Base-by-base conservation (phyloP, 2,329 filamentous ascomycete genomes). In the Shiraia sp. region DNA sequence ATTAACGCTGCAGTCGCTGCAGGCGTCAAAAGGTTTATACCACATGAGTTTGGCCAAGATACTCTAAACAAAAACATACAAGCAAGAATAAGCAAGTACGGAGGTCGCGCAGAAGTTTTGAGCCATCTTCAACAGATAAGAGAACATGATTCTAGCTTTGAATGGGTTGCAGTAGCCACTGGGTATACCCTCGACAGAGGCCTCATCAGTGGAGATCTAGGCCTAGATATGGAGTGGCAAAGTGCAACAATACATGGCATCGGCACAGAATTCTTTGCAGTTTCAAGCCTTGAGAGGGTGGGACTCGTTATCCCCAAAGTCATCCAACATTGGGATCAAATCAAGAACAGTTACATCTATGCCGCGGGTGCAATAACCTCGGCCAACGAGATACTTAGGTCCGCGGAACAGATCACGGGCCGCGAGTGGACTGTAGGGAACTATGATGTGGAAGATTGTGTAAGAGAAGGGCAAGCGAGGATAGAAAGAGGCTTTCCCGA, bases 41-140 rank as follows among this genome's bases (percentile, higher is more conserved):
- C 73, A 9, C 59, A 66, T 19, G 73, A 75, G 40, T 75, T 72
- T 45, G 70, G 68, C 30, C 65, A 63, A 26, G 59, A 64, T 36
- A 51, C 61, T 16, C 46, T 66, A 22, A 72, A 71, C 44, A 30
- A 41, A 12, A 32, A 35, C 4, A 50, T 72, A 6, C 60, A 64
- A 33, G 37, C 44, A 10, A 60, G 68, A 7, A 40, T 71, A 9
- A 53, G 63, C 13, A 63, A 61, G 8, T 53, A 51, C 26, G 49
- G 42, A 9, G 63, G 59, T 30, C 58, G 63, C 13, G 60, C 58
- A 8, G 57, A 57, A 22, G 50, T 64, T 2, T 55, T 71, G 13
- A 30, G 60, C 7, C 58, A 71, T 38, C 49, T 72, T 15, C 42
- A 45, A 22, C 36, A 52, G 0, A 26, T 49, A n/a, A 43, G 46